These are phyloP conservation scores for Coemansia aciculifera DNA, from an alignment of 192 early-diverging fungal species.

Conservation along the genomic window DNA sequence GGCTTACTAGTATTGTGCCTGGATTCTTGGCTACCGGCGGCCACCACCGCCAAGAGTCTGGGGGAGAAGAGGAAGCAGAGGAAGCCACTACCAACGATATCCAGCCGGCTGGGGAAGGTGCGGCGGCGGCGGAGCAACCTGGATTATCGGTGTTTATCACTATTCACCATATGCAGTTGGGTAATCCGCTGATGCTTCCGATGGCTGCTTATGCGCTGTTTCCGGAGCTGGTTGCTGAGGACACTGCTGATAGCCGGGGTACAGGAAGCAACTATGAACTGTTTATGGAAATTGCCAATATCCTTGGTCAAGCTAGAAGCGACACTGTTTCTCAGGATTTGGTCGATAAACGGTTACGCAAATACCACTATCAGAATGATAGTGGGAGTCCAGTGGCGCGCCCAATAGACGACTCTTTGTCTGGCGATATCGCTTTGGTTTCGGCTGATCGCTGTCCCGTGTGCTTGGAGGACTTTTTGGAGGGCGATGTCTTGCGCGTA, in stretches of 20 bases:
- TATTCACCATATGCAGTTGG: conserved; percentile 40
- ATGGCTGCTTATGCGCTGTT: conserved; percentile 40
- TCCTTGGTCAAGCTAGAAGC: conserved; percentile 33
- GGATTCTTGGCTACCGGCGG: neutral
- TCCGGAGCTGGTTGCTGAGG: conserved; percentile 29
- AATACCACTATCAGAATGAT: conserved; percentile 17
- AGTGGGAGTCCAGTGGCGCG: conserved; percentile 14
- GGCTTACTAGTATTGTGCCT: conserved; percentile 7
- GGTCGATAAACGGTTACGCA: conserved; percentile 33
- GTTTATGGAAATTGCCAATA: conserved; percentile 46
- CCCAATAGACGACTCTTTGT: neutral
- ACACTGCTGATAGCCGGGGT: neutral
- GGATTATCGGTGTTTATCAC: conserved; percentile 42
- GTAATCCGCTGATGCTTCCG: conserved; percentile 40
- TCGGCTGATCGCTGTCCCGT: conserved; percentile 49
- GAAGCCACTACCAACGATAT: neutral
- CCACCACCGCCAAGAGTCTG: too few species aligned
- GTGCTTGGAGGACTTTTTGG: conserved; percentile 42
- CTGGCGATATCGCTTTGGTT: conserved; percentile 20
- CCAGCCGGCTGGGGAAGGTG: conserved; percentile 2
- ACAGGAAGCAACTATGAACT: conserved; percentile 42
- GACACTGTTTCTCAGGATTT: conserved; percentile 42
- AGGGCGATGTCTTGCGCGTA: conserved; percentile 36
- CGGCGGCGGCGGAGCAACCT: conserved; percentile 12
- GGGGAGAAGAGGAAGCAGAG: too few species aligned